phyloP scores from a whole-genome alignment of 192 early-diverging fungal genomes.

The Funneliformis geosporum region DNA sequence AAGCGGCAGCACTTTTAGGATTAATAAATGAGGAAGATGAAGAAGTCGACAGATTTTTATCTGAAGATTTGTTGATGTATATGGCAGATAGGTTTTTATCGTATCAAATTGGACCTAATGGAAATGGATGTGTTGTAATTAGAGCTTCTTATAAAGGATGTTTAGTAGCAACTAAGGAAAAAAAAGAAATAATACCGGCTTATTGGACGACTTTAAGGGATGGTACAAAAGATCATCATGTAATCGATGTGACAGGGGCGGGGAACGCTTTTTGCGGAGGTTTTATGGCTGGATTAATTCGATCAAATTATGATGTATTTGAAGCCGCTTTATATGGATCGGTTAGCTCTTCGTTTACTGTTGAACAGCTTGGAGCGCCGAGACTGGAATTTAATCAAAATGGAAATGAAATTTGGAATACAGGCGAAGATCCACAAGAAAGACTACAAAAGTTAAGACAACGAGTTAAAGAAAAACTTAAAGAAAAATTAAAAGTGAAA shows the following conservation, averaged over 20 bases:
- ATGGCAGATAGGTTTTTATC: slow-evolving; percentile 34
- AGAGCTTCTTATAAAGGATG: slow-evolving; percentile 41
- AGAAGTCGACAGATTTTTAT: slow-evolving; percentile 10
- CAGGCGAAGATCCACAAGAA: slow-evolving; percentile 15
- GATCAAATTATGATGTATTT: slow-evolving; percentile 37
- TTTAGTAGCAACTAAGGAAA: slow-evolving; percentile 21
- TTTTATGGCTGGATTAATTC: slow-evolving; percentile 38
- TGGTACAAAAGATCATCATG: neutral
- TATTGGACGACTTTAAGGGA: slow-evolving; percentile 36
- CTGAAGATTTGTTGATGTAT: slow-evolving; percentile 6
- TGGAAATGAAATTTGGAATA: slow-evolving; percentile 34
- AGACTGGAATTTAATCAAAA: slow-evolving; percentile 25
- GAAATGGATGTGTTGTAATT: slow-evolving; percentile 40
- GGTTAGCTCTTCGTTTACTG: slow-evolving; percentile 41
- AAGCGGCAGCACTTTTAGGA: slow-evolving; percentile 41
- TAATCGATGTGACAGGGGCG: slow-evolving; percentile 47
- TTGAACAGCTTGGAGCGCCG: slow-evolving; percentile 49
- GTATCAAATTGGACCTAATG: slow-evolving; percentile 10
- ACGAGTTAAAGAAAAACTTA: slow-evolving; percentile 4
- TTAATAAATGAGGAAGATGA: slow-evolving; percentile 20
- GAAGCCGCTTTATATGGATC: slow-evolving; percentile 43
- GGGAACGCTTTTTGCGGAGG: slow-evolving; percentile 55
- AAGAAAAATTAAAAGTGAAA: slow-evolving; percentile 13
- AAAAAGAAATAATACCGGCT: slow-evolving; percentile 36
- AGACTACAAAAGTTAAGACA: slow-evolving; percentile 11